Evolutionary conservation across 306 rosid genomes (phyloP).

Genomic region (Cyamopsis tetragonoloba): DNA sequence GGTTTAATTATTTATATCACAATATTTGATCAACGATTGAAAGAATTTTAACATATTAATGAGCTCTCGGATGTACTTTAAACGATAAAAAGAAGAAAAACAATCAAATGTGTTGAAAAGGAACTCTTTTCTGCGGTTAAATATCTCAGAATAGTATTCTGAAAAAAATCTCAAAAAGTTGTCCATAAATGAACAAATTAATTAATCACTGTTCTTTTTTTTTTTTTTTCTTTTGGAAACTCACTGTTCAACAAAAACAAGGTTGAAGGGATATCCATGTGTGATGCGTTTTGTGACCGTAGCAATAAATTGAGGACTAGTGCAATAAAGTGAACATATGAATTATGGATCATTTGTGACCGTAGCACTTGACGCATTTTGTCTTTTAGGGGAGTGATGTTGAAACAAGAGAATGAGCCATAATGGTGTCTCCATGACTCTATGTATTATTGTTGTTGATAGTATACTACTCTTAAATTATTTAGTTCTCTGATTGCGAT

Average conservation of each 20-base stretch:
- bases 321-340: slow-evolving; percentile 1
- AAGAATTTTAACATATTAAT: no score
- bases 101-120: background rate
- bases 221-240: no score
- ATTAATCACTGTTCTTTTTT: no score
- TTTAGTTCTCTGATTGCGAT: slow-evolving; percentile 7
- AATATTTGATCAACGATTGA: no score
- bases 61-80: no score
- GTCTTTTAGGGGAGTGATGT: background rate
- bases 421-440: background rate
- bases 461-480: background rate
- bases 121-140: background rate
- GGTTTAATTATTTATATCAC: no score
- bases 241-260: background rate
- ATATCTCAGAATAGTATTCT: background rate
- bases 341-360: background rate
- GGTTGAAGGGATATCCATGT: slow-evolving; percentile 19
- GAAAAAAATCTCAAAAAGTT: background rate
- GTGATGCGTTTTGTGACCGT: slow-evolving; percentile 10
- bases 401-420: slow-evolving; percentile 1
- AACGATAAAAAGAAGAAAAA: background rate
- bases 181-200: background rate
- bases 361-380: background rate
- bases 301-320: background rate
- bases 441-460: background rate